A percentile compares a stretch with the other conserved stretches of the same genome.
These are phyloP conservation scores for Aspergillus alliaceus DNA, from an alignment of 2,329 filamentous ascomycete species.

Conservation along the genomic window DNA sequence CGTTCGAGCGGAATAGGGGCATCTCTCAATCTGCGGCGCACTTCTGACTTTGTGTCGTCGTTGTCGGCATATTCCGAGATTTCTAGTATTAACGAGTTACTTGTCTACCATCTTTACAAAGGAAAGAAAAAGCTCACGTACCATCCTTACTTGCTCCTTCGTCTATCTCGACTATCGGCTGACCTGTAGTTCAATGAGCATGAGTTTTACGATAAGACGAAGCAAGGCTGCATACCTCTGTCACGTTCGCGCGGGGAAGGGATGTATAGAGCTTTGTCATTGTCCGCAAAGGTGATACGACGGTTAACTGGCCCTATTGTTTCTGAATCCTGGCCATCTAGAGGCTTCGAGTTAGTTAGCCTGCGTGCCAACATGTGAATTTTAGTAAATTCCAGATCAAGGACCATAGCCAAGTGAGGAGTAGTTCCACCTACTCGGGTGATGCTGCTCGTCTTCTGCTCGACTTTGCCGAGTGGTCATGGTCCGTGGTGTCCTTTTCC, in stretches of 20 bases:
- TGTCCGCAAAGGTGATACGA: constrained; percentile 13
- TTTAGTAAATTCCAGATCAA: neutral
- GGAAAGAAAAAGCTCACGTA: neutral
- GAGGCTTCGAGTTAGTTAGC: neutral
- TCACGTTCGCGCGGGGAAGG: constrained; percentile 24
- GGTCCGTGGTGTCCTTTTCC: neutral
- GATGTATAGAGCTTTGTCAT: constrained; percentile 26
- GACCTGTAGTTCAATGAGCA: constrained; percentile 18
- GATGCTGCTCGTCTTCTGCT: neutral
- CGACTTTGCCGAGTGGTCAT: neutral
- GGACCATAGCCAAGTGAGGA: neutral
- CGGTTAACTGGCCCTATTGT: neutral
- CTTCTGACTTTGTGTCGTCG: neutral
- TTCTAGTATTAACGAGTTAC: neutral
- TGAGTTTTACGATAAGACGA: neutral
- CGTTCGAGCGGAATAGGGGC: constrained; percentile 7
- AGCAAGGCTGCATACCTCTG: constrained; percentile 13
- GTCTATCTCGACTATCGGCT: constrained; percentile 26
- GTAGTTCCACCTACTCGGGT: neutral
- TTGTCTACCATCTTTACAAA: neutral
- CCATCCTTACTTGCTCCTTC: constrained; percentile 13
- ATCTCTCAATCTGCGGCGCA: constrained; percentile 1
- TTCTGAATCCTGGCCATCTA: neutral
- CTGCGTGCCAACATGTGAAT: neutral
- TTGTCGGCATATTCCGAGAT: constrained; percentile 6